phyloP scores from a whole-genome alignment of 164 flowering plant species.

The Chloranthus sessilifolius region DNA sequence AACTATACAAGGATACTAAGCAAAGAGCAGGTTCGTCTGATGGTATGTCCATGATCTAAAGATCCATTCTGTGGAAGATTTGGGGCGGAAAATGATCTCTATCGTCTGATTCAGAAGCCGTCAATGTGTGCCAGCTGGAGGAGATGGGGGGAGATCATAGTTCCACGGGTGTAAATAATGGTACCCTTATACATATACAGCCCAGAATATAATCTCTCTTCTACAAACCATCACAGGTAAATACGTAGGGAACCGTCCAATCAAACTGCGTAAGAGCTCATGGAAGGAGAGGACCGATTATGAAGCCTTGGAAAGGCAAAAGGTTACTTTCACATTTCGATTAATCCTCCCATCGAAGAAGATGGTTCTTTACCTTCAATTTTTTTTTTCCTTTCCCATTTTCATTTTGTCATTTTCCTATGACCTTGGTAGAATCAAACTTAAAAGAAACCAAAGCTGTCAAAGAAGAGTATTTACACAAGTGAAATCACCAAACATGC shows the following conservation, averaged over 20 bases:
- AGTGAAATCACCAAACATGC: conserved; percentile 32
- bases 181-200: no score
- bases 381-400: neutral
- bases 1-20: no score
- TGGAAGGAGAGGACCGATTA: conserved; percentile 78
- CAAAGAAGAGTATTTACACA: conserved; percentile 86
- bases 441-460: conserved; percentile 61
- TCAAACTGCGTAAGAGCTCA: conserved; percentile 61
- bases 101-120: no score
- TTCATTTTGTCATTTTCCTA: neutral
- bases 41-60: no score
- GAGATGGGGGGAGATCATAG: no score
- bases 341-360: neutral
- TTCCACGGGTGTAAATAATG: no score
- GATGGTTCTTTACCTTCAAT: neutral
- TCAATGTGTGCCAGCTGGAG: no score
- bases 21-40: no score
- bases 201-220: no score
- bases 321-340: conserved; percentile 30
- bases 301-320: conserved; percentile 72
- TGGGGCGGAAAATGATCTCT: no score
- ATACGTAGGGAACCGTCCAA: conserved; percentile 39
- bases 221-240: conserved; percentile 26
- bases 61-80: no score
- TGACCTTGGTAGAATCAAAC: conserved; percentile 43